Conservation (phyloP, 2,329 filamentous ascomycete species). For the Phyllosticta citrichinensis region DNA sequence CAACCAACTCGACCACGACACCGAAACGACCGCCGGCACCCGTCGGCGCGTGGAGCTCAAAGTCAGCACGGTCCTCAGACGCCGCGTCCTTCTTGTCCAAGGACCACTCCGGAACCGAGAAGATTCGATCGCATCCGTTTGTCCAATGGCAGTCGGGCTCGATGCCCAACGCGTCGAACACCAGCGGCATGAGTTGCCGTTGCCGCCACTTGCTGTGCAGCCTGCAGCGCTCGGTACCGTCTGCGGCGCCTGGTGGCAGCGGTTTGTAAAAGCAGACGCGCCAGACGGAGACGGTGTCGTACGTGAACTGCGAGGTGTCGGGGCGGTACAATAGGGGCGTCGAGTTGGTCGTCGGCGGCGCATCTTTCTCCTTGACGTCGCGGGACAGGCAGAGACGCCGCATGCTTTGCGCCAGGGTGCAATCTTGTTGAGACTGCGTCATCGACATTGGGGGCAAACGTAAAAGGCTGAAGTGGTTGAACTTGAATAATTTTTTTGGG, state of each 20-base stretch:
- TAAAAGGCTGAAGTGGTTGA: background rate
- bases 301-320: background rate
- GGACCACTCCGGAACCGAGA: background rate
- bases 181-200: background rate
- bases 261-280: background rate
- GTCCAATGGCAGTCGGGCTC: background rate
- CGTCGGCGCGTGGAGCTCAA: background rate
- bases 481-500: no score
- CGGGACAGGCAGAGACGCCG: background rate
- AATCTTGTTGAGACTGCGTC: background rate
- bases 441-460: background rate
- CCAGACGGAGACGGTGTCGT: background rate
- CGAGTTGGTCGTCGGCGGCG: background rate
- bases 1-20: background rate
- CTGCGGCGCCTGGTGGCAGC: background rate
- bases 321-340: background rate
- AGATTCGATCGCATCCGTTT: background rate
- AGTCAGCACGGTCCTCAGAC: background rate
- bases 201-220: background rate
- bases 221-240: background rate
- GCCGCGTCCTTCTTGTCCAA: background rate
- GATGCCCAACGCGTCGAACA: background rate
- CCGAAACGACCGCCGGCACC: background rate
- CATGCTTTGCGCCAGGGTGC: background rate
- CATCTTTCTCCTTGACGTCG: background rate